Base-by-base conservation (phyloP, 1,284 basidiomycete genomes). In the Cutaneotrichosporon cavernicola region DNA sequence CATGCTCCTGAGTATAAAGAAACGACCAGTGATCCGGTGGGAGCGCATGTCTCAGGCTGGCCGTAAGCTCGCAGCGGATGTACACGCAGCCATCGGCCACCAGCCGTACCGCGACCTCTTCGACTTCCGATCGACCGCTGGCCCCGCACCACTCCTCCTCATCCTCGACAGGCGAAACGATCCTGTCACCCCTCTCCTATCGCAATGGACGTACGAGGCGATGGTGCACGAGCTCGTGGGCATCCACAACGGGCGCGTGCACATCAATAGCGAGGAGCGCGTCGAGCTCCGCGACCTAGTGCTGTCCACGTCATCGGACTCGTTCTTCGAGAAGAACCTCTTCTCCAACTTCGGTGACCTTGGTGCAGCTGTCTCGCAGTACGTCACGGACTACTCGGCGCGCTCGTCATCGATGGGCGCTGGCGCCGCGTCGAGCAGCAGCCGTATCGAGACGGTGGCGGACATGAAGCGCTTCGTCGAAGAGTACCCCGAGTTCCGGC, bases 381-480 rank as follows among this genome's bases (percentile, higher is more conserved):
- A 99, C 78, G 97, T 99, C 4, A 89, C 91, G 70, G 91, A 94
- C 40, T 99, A 98, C 81, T 92, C 96, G 80, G 87, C 89, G 22
- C 88, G 89, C 61, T 92, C 92, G 18, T 72, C 77, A 1, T 75
- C 72, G 9, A 74, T 81, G 47, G 84, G 90, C 26, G 62, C 65
- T 1, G 60, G 60, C 26, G 60, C 57, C 14, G 88, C 89, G 1
- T 68, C 68, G 1, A 67, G 70, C 5, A 86, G 87, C 2, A 86
- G 87, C 1, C 84, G 90, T 21, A 97, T 99, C 71, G 96, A 97
- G 77, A 98, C 96, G 0, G 93, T 99, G 64, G 83, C 89, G 9
- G 97, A 99, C 75, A 97, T 97, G 95, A 97, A 97, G 79, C 87
- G 87, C 22, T 99, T 99, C 74, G 91, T 99, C 4, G 97, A 99